A percentile compares a stretch with the other conserved stretches of the same genome.
phyloP scores from a whole-genome alignment of 176 grass and related monocot species.

The Canna indica region DNA sequence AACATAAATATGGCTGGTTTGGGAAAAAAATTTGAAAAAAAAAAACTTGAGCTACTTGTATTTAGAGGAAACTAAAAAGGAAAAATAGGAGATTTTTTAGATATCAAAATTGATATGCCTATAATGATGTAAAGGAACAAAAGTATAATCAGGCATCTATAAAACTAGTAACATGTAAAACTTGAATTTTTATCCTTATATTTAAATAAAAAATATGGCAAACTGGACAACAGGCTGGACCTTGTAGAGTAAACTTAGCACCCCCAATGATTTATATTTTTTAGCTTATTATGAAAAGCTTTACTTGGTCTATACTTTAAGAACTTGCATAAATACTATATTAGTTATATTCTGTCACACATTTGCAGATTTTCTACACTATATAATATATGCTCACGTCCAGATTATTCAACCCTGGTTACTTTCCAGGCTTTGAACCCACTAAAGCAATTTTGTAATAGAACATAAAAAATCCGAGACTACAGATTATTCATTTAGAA shows the following conservation, averaged over 20 bases:
- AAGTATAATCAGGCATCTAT: neutral
- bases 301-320: neutral
- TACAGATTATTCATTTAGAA: neutral
- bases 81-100: neutral
- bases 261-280: neutral
- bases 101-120: neutral
- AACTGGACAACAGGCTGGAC: neutral
- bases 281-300: too few relatives aligned
- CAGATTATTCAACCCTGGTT: neutral
- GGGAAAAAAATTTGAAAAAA: too few relatives aligned
- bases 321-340: neutral
- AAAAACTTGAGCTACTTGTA: too few relatives aligned
- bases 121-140: neutral
- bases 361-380: neutral
- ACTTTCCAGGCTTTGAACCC: neutral
- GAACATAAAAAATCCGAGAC: too few relatives aligned
- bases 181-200: neutral
- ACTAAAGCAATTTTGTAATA: too few relatives aligned
- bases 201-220: neutral
- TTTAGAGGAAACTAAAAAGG: too few relatives aligned
- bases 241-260: neutral
- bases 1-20: too few relatives aligned
- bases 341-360: neutral
- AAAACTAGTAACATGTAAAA: neutral
- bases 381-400: neutral